Evolutionary conservation across 441 rosid genomes (phyloP).

Genomic region (Mallotus repandus): DNA sequence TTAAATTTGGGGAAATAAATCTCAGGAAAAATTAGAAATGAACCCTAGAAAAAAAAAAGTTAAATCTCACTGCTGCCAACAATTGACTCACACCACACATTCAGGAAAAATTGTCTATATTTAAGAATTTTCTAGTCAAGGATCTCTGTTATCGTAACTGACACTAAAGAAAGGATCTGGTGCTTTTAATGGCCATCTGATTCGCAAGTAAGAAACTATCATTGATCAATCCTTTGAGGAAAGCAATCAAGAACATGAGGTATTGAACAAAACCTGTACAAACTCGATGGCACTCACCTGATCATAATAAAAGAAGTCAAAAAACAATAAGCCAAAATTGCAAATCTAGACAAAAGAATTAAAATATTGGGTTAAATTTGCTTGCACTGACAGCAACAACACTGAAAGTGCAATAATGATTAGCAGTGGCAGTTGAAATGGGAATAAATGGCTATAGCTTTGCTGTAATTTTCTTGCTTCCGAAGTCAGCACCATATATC

Average conservation of each 20-base stretch:
- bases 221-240: constrained; percentile 77
- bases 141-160: constrained; percentile 87
- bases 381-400: constrained; percentile 78
- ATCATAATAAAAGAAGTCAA: not conserved
- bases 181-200: constrained; percentile 63
- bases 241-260: constrained; percentile 72
- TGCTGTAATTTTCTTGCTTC: too few species aligned
- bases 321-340: not conserved
- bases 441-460: too few species aligned
- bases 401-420: too few species aligned
- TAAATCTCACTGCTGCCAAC: too few species aligned
- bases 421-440: too few species aligned
- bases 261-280: constrained; percentile 77
- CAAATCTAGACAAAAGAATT: not conserved
- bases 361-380: not conserved
- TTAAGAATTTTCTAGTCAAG: too few species aligned
- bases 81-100: too few species aligned
- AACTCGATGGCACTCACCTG: constrained; percentile 88
- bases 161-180: constrained; percentile 68
- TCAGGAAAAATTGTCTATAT: too few species aligned
- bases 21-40: too few species aligned
- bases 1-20: too few species aligned
- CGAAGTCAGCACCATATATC: too few species aligned
- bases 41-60: too few species aligned
- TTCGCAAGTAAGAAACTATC: constrained; percentile 69